phyloP scores from a whole-genome alignment of 2,329 filamentous ascomycete species.

The Penicillium fuscoglaucum region DNA sequence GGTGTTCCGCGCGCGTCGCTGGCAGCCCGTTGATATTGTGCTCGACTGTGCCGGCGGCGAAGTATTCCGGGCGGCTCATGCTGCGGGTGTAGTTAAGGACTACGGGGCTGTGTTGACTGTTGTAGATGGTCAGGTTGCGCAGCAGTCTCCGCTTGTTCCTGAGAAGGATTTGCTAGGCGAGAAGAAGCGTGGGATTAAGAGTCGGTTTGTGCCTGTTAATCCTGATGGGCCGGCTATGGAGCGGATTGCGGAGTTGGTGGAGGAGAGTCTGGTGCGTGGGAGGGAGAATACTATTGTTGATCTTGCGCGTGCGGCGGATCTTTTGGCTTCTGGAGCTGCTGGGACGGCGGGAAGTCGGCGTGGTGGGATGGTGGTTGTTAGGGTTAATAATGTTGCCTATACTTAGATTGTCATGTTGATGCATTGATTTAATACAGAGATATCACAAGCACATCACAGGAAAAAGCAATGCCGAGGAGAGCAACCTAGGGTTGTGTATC shows the following conservation, averaged over 20 bases:
- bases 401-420: conserved; percentile 2
- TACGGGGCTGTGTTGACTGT: conserved; percentile 38
- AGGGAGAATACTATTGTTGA: conserved; percentile 37
- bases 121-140: conserved; percentile 32
- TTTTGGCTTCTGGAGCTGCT: conserved; percentile 34
- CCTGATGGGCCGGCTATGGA: conserved; percentile 38
- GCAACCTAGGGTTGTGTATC: not conserved
- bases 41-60: conserved; percentile 41
- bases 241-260: conserved; percentile 38
- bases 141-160: conserved; percentile 14
- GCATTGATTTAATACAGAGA: not conserved
- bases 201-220: conserved; percentile 39
- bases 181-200: conserved; percentile 29
- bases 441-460: not conserved
- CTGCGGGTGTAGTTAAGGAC: conserved; percentile 35
- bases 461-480: not conserved
- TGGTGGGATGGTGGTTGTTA: conserved; percentile 38
- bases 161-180: conserved; percentile 20
- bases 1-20: conserved; percentile 34
- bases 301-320: conserved; percentile 36
- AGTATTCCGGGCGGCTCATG: conserved; percentile 38
- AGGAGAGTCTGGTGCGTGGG: conserved; percentile 36
- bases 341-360: conserved; percentile 28
- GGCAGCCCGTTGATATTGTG: conserved; percentile 43
- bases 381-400: conserved; percentile 25